Evolutionary conservation across 169 alveolate genomes (phyloP).

Genomic region (Pseudocohnilembus persalinus): DNA sequence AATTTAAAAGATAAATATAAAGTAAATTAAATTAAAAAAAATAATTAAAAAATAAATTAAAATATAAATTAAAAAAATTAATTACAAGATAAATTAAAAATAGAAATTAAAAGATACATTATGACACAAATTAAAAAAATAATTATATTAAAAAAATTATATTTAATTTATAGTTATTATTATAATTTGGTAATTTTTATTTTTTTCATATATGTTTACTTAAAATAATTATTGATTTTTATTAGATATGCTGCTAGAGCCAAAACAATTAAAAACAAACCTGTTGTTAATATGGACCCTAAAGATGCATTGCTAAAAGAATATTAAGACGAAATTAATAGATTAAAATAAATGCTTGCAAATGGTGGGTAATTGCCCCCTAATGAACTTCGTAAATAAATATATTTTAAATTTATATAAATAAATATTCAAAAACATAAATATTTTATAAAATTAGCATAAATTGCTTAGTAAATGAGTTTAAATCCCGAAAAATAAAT

Average conservation of each 20-base stretch:
- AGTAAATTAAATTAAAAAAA: slow-evolving; percentile 62
- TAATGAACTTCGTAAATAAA: slow-evolving; percentile 31
- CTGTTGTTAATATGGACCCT: slow-evolving; percentile 77
- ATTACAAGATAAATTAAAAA: too few relatives aligned
- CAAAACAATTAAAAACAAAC: slow-evolving; percentile 76
- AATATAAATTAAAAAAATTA: too few relatives aligned
- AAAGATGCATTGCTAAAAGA: slow-evolving; percentile 80
- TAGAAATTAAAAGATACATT: too few relatives aligned
- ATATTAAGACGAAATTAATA: slow-evolving; percentile 76
- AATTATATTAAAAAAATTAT: too few relatives aligned
- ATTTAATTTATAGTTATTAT: too few relatives aligned
- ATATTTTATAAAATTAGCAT: slow-evolving; percentile 25
- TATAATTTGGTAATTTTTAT: too few relatives aligned
- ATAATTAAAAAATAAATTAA: too few relatives aligned
- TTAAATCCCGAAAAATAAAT: slow-evolving; percentile 41
- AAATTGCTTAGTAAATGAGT: slow-evolving; percentile 30
- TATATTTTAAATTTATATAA: slow-evolving; percentile 33
- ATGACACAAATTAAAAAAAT: too few relatives aligned
- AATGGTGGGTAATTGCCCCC: slow-evolving; percentile 33
- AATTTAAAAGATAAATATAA: slow-evolving; percentile 71
- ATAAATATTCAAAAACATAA: slow-evolving; percentile 33
- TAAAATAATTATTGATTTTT: too few relatives aligned
- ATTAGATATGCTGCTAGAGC: slow-evolving; percentile 88
- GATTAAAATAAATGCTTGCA: slow-evolving; percentile 63
- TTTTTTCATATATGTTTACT: too few relatives aligned